These are phyloP conservation scores for Saccharomyces eubayanus DNA, from an alignment of 805 yeast species.

Conservation along the genomic window DNA sequence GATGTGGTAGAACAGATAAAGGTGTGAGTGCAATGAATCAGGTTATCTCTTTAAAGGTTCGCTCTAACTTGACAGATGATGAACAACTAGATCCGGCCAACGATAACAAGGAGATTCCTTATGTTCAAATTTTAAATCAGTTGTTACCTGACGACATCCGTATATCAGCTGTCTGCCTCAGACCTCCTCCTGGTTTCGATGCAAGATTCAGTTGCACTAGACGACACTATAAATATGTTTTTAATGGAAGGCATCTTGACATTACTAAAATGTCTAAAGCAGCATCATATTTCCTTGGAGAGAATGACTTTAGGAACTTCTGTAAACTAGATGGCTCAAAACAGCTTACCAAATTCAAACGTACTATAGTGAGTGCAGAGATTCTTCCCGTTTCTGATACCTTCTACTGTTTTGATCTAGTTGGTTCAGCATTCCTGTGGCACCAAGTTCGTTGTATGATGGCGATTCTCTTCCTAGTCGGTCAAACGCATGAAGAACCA, in stretches of 20 bases:
- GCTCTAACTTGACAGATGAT: slow-evolving; percentile 58
- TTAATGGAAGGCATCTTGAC: slow-evolving; percentile 50
- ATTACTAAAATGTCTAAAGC: slow-evolving; percentile 62
- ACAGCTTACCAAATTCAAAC: slow-evolving; percentile 71
- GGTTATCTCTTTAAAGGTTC: slow-evolving; percentile 69
- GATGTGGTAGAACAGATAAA: slow-evolving; percentile 91
- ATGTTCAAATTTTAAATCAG: slow-evolving; percentile 65
- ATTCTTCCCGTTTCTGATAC: slow-evolving; percentile 37
- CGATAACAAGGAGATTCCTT: slow-evolving; percentile 68
- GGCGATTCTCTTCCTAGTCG: slow-evolving; percentile 71
- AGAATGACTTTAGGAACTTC: slow-evolving; percentile 86
- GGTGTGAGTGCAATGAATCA: slow-evolving; percentile 98
- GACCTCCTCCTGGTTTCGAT: slow-evolving; percentile 79
- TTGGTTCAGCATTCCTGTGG: slow-evolving; percentile 91
- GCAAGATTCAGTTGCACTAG: slow-evolving; percentile 86
- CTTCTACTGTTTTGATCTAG: slow-evolving; percentile 61
- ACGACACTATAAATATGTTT: slow-evolving; percentile 81
- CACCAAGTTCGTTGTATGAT: slow-evolving; percentile 97
- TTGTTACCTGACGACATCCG: slow-evolving; percentile 74
- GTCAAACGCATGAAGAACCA: slow-evolving; percentile 65
- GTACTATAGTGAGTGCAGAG: slow-evolving; percentile 50
- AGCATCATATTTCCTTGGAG: slow-evolving; percentile 51
- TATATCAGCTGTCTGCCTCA: slow-evolving; percentile 69
- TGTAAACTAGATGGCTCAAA: slow-evolving; percentile 93
- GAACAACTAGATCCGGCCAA: slow-evolving; percentile 49